Base-by-base conservation (phyloP, 352 stramenopile species). In the Thraustochytrium sp. region DNA sequence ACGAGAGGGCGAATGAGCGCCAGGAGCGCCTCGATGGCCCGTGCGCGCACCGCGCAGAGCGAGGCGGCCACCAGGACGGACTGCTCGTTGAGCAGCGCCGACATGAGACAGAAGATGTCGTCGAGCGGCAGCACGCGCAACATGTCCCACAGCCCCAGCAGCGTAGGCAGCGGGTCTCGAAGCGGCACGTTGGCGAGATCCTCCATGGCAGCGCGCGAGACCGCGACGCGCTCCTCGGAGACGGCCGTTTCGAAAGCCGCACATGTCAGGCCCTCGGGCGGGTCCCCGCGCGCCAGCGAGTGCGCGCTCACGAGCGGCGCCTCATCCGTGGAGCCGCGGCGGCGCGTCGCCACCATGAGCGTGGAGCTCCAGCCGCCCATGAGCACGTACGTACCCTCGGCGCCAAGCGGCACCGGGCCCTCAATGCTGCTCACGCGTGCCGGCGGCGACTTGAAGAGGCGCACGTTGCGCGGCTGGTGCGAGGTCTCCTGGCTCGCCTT, bases 1-100 rank as follows among this genome's bases (percentile, higher is more conserved):
- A 13, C 13, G 4, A 80, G 31, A 21, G 68, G 68, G 13, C 68
- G 68, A 48, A 80, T 80, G 44, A 80, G 37, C 11, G 48, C 42
- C 5, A 80, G 68, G 21, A 80, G 23, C 5, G 68, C 68, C 29
- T 80, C 68, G 18, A 80, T 80, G 8, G 68, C 68, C 23, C 68
- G 68, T 13, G 68, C 48, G 37, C 68, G 68, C 31, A 72, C 46
- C 26, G 68, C 31, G 26, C 48, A 61, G 13, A 80, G 38, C 11
- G 44, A 48, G 1, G 68, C 76, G 42, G 40, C 68, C 18, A 80
- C 37, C 21, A 80, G 21, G 4, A 80, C 13, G 5, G 68, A 34
- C 40, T 80, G 68, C 68, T 80, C 68, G 51, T 42, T 55, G 11
- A 80, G 49, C 23, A 80, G n/a, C 11, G 40, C 26, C 18, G 68